These are phyloP conservation scores for Delonix regia DNA, from an alignment of 306 rosid genomes.

Conservation along the genomic window DNA sequence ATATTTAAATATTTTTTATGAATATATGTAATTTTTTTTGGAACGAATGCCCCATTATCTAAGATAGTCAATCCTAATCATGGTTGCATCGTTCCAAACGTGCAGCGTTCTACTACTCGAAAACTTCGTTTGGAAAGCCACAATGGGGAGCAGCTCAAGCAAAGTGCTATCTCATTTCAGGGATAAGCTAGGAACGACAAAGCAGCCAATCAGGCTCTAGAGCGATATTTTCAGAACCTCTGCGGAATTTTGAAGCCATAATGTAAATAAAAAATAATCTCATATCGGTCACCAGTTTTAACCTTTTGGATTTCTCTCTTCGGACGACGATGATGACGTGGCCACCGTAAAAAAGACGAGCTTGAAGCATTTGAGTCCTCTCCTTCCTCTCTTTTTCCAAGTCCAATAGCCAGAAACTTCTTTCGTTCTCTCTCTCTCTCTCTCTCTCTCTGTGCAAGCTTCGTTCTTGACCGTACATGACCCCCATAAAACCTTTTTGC, in stretches of 20 bases:
- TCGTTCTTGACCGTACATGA: slow-evolving; percentile 40
- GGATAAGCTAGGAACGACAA: background rate
- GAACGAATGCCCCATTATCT: too few relatives aligned
- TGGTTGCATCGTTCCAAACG: background rate
- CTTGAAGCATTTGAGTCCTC: background rate
- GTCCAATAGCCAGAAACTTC: background rate
- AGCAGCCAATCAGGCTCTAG: background rate
- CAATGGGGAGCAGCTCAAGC: background rate
- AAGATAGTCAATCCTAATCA: too few relatives aligned
- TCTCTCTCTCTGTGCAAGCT: background rate
- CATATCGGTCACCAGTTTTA: background rate
- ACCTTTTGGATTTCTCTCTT: background rate
- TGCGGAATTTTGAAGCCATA: slow-evolving; percentile 12
- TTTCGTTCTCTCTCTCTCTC: background rate
- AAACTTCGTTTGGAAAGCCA: background rate
- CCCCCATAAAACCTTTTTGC: slow-evolving; percentile 26
- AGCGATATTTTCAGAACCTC: background rate
- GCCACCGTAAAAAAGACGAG: slow-evolving; percentile 11
- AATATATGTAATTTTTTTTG: too few relatives aligned
- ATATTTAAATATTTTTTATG: too few relatives aligned
- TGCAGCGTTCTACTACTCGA: background rate
- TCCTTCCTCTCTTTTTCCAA: background rate
- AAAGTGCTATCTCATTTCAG: background rate
- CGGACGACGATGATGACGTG: slow-evolving; percentile 30
- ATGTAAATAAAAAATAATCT: background rate